These are phyloP conservation scores for Macaranga tanarius DNA, from an alignment of 441 rosid species.

Conservation along the genomic window DNA sequence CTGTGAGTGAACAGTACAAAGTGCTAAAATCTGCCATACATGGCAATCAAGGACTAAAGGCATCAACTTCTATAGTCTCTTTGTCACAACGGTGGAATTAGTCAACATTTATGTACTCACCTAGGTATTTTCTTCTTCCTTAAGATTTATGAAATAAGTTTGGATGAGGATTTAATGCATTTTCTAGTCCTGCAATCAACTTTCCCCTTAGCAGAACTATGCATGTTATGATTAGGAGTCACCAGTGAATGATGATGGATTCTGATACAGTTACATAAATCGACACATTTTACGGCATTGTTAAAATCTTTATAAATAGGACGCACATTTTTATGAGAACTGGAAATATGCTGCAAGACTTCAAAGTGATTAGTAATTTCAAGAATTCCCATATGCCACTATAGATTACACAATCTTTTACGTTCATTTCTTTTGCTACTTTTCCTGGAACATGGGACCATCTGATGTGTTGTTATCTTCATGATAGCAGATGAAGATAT, in stretches of 20 bases:
- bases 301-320: neutral
- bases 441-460: neutral
- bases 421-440: neutral
- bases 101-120: constrained; percentile 21
- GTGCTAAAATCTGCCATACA: constrained; percentile 62
- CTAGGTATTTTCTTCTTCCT: constrained; percentile 32
- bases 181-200: neutral
- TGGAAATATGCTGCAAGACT: neutral
- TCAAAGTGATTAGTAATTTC: neutral
- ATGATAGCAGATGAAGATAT: neutral
- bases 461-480: neutral
- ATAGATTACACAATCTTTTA: neutral
- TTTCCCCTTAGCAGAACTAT: neutral
- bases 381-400: neutral
- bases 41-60: constrained; percentile 55
- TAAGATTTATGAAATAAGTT: constrained; percentile 14
- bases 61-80: constrained; percentile 59
- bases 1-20: constrained; percentile 67
- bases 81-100: constrained; percentile 84
- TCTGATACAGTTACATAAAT: neutral
- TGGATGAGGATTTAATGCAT: neutral
- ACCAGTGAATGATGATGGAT: neutral
- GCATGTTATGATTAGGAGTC: neutral
- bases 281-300: neutral
- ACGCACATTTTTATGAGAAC: neutral